Conservation (phyloP, 768 basidiomycete genomes). For the Coprinopsis strossmayeri region DNA sequence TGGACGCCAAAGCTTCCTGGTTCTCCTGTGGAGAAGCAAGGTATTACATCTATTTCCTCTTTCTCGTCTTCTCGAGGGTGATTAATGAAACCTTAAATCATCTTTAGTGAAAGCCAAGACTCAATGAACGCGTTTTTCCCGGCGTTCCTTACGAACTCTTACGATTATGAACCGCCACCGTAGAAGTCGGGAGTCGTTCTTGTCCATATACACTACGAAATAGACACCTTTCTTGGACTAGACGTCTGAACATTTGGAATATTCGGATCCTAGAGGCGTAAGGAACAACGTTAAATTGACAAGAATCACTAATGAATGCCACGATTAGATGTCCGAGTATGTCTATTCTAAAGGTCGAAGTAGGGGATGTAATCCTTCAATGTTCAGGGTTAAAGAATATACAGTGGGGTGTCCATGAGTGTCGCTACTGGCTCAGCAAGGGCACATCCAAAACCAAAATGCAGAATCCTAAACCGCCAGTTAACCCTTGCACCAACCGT, state of each 20-base stretch:
- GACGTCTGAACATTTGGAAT: not conserved
- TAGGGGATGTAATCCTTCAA: no score
- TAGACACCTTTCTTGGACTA: not conserved
- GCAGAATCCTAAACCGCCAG: not conserved
- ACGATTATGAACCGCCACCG: not conserved
- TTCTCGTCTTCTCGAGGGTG: not conserved
- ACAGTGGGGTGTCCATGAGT: no score
- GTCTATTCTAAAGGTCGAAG: no score
- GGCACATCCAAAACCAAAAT: not conserved
- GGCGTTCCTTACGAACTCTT: not conserved
- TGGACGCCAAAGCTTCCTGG: slow-evolving; percentile 16
- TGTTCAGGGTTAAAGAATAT: no score
- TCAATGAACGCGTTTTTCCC: not conserved
- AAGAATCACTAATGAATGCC: no score
- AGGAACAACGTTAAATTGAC: no score
- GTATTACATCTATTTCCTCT: slow-evolving; percentile 12
- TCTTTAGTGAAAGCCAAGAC: slow-evolving; percentile 6
- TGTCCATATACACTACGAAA: not conserved
- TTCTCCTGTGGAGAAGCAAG: slow-evolving; percentile 13
- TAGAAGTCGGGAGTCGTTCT: not conserved
- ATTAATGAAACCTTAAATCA: not conserved
- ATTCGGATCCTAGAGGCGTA: no score
- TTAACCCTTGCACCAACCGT: slow-evolving; percentile 32
- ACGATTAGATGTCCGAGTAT: no score
- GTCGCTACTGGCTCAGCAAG: not conserved